phyloP scores from a whole-genome alignment of 2,329 filamentous ascomycete genomes.

The Apiospora hydei region DNA sequence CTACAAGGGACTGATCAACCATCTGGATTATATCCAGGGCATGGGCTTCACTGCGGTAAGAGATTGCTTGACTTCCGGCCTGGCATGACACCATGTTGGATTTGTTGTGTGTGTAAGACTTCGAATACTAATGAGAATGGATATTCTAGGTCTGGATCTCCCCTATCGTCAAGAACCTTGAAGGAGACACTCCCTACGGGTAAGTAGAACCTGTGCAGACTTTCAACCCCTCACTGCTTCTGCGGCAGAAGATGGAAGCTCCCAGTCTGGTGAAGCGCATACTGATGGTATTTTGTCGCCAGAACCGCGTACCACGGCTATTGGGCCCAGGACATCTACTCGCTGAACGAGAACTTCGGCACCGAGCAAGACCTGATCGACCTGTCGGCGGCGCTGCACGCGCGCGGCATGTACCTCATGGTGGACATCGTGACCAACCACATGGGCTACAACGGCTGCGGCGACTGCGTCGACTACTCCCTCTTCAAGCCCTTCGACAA shows the following conservation, averaged over 20 bases:
- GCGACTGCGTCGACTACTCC: conserved; percentile 58
- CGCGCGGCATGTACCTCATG: conserved; percentile 67
- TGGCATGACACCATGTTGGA: not conserved
- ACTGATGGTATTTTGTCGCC: not conserved
- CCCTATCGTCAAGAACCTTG: conserved; percentile 50
- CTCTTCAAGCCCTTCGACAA: conserved; percentile 62
- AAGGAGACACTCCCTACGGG: conserved; percentile 49
- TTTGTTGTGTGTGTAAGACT: not conserved
- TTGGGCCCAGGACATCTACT: conserved; percentile 59
- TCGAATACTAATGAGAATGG: not conserved
- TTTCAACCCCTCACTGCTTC: not conserved
- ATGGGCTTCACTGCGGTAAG: conserved; percentile 50
- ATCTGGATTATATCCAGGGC: conserved; percentile 58
- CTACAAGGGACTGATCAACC: conserved; percentile 55
- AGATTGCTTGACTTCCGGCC: too few species aligned
- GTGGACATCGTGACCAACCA: conserved; percentile 67
- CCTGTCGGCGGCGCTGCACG: conserved; percentile 58
- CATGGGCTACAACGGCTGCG: conserved; percentile 58
- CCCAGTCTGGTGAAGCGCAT: not conserved
- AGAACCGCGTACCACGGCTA: conserved; percentile 56
- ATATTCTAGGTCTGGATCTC: conserved; percentile 49
- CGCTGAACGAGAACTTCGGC: conserved; percentile 67
- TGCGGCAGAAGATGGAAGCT: not conserved
- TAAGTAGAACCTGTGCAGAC: conserved; percentile 28
- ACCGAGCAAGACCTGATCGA: conserved; percentile 60